These are phyloP conservation scores for Pueraria montana DNA, from an alignment of 306 rosid species.

Conservation along the genomic window DNA sequence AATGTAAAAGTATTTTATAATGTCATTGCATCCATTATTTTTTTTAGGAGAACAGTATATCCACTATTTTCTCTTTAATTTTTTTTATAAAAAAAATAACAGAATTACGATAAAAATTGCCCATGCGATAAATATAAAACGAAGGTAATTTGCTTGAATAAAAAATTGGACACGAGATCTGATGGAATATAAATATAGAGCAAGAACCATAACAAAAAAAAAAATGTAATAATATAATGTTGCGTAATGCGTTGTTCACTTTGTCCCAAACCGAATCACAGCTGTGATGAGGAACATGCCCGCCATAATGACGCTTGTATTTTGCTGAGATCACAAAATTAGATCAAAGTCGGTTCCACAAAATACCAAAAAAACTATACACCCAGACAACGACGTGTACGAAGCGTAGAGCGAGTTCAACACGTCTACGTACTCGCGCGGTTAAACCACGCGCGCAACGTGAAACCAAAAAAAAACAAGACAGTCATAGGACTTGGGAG, in stretches of 20 bases:
- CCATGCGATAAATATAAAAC: not conserved
- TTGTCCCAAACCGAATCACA: not conserved
- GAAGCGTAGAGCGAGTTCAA: constrained; percentile 39
- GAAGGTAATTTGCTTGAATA: not conserved
- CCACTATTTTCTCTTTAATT: too few species aligned
- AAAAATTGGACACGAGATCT: constrained; percentile 1
- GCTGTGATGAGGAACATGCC: constrained; percentile 11
- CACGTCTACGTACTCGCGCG: constrained; percentile 13
- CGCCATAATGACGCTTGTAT: not conserved
- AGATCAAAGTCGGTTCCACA: constrained; percentile 51
- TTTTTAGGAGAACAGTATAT: too few species aligned
- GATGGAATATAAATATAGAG: not conserved
- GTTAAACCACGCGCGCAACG: constrained; percentile 26
- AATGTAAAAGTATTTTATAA: too few species aligned
- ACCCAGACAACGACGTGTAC: constrained; percentile 49
- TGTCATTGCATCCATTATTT: too few species aligned
- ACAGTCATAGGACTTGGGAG: constrained; percentile 9
- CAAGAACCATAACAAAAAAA: not conserved
- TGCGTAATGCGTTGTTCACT: constrained; percentile 10
- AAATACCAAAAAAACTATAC: constrained; percentile 48
- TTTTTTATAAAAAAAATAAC: too few species aligned
- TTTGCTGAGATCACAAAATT: constrained; percentile 13
- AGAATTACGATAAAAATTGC: not conserved
- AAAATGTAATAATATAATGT: not conserved
- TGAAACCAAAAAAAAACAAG: not conserved